Base-by-base conservation (phyloP, 305 asterid genomes). In the Coffea humblotiana region DNA sequence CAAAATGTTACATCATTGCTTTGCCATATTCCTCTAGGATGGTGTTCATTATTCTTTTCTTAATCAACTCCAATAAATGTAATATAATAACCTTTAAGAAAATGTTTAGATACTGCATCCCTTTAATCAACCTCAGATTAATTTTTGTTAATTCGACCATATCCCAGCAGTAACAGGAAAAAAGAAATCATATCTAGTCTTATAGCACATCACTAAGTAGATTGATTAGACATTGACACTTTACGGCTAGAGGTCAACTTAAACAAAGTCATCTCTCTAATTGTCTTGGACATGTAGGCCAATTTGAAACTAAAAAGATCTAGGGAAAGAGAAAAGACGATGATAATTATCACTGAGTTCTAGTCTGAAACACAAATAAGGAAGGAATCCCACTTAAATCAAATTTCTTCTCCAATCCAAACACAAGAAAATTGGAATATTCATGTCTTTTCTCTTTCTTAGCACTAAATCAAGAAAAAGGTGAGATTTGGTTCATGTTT, bases 1-100 rank as follows among this genome's bases (percentile, higher is more conserved):
- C 75, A 45, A 71, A 37, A n/a, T 27, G 70, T n/a, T 71, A 47
- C 23, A 47, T 71, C 75, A 71, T n/a, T 47, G 60, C 25, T 71
- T 71, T 71, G 23, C 60, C 37, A 47, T n/a, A 45, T 45, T 71
- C 40, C 58, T 45, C 48, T 12, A 45, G 37, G 21, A 25, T 71
- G 32, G 72, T 67, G 70, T 3, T 40, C 6, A 27, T 64, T 64
- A 13, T 27, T 65, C 70, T 13, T 65, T 65, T 35, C 25, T 37
- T 35, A 5, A 2, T 2, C 7, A 37, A 58, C 8, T 25, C 63
- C 63, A 72, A n/a, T 43, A 14, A 48, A 2, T 40, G 43, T 40
- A 40, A 40, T 40, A 40, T 27, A 49, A 25, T 25, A 15, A 49
- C 27, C 27, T 45, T 25, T 72, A 14, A 10, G 4, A 8, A 48